Evolutionary conservation across 768 basidiomycete genomes (phyloP).

Genomic region (Galerina sulciceps): DNA sequence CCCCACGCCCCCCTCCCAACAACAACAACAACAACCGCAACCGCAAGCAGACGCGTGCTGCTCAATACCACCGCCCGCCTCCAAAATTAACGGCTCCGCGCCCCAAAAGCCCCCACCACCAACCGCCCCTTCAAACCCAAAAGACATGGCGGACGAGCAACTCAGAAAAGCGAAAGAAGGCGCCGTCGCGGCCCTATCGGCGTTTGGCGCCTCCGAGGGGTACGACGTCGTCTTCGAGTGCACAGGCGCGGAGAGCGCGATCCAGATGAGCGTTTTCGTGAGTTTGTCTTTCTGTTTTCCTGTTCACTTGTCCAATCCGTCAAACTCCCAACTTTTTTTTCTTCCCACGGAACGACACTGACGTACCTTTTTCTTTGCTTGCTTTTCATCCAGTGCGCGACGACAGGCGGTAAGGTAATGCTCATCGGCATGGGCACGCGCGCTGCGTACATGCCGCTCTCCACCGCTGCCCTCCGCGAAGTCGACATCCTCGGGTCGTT

Average conservation of each 20-base stretch:
- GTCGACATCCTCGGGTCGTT: conserved; percentile 94
- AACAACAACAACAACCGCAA: conserved; percentile 3
- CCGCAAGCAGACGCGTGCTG: conserved; percentile 15
- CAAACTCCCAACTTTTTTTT: not conserved
- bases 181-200: conserved; percentile 50
- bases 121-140: not conserved
- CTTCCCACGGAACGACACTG: conserved; percentile 7
- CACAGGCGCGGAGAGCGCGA: conserved; percentile 90
- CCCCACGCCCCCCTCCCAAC: conserved; percentile 32
- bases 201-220: conserved; percentile 70
- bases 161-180: conserved; percentile 66
- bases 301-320: not conserved
- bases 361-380: conserved; percentile 14
- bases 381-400: conserved; percentile 61
- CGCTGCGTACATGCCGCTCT: conserved; percentile 81
- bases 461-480: conserved; percentile 82
- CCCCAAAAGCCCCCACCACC: not conserved
- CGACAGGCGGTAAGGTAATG: conserved; percentile 87
- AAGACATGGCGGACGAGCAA: conserved; percentile 34
- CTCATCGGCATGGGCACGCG: conserved; percentile 96
- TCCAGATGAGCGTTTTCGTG: conserved; percentile 90
- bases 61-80: not conserved
- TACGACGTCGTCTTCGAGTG: conserved; percentile 96
- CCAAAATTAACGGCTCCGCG: conserved; percentile 4
- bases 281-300: conserved; percentile 37